Evolutionary conservation across 257 asterid species (phyloP), one percentile per base, ranked within the genome.

Genomic region (Handroanthus guayacan): DNA sequence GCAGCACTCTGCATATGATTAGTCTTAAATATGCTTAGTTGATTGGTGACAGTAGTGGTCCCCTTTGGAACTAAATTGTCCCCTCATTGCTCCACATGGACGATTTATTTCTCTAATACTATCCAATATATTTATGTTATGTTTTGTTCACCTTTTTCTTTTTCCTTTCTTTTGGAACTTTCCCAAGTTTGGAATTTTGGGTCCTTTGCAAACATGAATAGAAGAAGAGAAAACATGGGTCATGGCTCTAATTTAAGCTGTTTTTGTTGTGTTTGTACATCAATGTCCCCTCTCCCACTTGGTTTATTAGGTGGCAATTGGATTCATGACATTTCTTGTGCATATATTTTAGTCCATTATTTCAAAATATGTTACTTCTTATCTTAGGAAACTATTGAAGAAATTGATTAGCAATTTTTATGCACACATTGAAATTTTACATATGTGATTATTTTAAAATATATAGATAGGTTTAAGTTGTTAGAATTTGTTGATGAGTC

Each of bases 11-110:
- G 66, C 52, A 71, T 73, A 77, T 83, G 82, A 80, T 83, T 77
- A 77, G 51, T 76, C 31, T 71, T 54, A 43, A 75, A 57, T 64
- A 80, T 80, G 84, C 62, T 77, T 48, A 31, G 61, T 76, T 77
- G 78, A 70, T 83, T 72, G 81, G 83, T 80, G 87, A 77, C 84
- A 80, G 69, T 74, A 55, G 80, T 83, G 87, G 87, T 8, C 80
- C 87, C 74, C 61, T 57, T 10, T 5, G 16, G 57, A 70, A 34
- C 80, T 77, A 52, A 70, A 54, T 56, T 76, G 82, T 77, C 81
- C 62, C 80, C 68, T 76, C 70, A 34, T 52, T 55, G 51, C 44
- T 78, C 69, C 80, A 74, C 78, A 62, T 78, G 61, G 5, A 69
- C 0, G 45, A 51, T 41, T 71, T 64, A 63, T 37, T 60, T 50